Conservation (phyloP, 148 eudicot genomes). For the Hydrangea macrophylla region DNA sequence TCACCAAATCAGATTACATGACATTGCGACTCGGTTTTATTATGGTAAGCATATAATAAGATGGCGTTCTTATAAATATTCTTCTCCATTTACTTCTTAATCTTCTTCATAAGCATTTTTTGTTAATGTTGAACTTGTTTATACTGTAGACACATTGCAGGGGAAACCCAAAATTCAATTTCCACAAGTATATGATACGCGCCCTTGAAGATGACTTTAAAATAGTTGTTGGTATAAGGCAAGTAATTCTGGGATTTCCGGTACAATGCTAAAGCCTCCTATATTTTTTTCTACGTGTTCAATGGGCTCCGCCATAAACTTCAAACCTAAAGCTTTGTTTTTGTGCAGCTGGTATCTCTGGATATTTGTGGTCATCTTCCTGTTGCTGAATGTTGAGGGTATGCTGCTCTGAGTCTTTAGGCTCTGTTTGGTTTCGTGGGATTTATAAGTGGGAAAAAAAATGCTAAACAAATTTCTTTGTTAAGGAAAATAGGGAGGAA, state of each 20-base stretch:
- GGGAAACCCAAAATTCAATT: constrained; percentile 73
- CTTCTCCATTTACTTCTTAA: no score
- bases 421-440: no score
- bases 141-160: constrained; percentile 63
- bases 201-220: constrained; percentile 84
- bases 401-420: no score
- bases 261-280: background rate
- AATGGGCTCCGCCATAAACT: background rate
- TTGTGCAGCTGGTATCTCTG: constrained; percentile 92
- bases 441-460: no score
- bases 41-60: constrained; percentile 45
- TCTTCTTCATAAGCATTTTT: no score
- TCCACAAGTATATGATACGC: constrained; percentile 89
- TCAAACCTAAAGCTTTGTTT: constrained; percentile 20
- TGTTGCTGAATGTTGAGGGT: constrained; percentile 82
- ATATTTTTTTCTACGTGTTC: background rate
- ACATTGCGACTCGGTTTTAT: constrained; percentile 75
- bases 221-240: constrained; percentile 85
- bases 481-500: no score
- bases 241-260: constrained; percentile 14
- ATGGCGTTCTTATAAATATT: no score
- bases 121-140: no score
- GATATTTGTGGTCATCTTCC: constrained; percentile 76
- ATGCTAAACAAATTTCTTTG: no score
- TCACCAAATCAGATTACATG: constrained; percentile 69